phyloP scores from a whole-genome alignment of 352 stramenopile species.

The Phytophthora tubulina region DNA sequence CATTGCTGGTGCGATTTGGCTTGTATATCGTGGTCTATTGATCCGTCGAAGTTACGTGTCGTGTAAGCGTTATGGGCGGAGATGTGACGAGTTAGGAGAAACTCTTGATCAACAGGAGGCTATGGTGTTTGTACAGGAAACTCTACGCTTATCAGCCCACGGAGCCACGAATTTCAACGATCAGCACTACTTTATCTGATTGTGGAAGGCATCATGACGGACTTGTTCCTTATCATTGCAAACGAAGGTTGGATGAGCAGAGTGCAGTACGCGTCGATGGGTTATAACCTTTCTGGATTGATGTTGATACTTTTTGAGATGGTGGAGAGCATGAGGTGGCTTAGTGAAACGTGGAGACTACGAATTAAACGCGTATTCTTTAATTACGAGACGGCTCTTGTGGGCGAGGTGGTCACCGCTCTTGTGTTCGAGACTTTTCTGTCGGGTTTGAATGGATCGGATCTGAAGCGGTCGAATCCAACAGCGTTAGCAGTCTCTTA shows the following conservation, averaged over 20 bases:
- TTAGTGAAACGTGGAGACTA: constrained; percentile 14
- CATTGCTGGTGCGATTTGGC: constrained; percentile 7
- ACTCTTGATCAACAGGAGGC: constrained; percentile 7
- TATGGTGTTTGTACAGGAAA: constrained; percentile 27
- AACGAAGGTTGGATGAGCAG: constrained; percentile 21
- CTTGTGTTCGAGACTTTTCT: constrained; percentile 20
- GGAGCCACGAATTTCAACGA: constrained; percentile 24
- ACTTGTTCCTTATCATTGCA: constrained; percentile 33
- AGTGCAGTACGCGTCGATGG: constrained; percentile 35
- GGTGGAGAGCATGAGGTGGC: constrained; percentile 23
- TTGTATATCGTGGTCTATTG: constrained; percentile 16
- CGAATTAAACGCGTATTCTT: constrained; percentile 29
- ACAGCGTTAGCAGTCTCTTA: constrained; percentile 27
- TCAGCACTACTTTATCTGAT: constrained; percentile 28
- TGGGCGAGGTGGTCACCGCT: constrained; percentile 10
- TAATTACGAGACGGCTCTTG: constrained; percentile 26
- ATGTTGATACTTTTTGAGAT: constrained; percentile 43
- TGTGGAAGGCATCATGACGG: constrained; percentile 31
- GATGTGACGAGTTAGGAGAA: constrained; percentile 16
- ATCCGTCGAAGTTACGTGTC: constrained; percentile 15
- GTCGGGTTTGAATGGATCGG: constrained; percentile 19
- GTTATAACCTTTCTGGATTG: constrained; percentile 36
- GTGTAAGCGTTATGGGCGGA: constrained; percentile 10
- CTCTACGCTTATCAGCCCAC: constrained; percentile 8
- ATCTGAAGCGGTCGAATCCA: constrained; percentile 20